Evolutionary conservation across 2,329 filamentous ascomycete species (phyloP).

Genomic region (Didymosphaeria variabile): DNA sequence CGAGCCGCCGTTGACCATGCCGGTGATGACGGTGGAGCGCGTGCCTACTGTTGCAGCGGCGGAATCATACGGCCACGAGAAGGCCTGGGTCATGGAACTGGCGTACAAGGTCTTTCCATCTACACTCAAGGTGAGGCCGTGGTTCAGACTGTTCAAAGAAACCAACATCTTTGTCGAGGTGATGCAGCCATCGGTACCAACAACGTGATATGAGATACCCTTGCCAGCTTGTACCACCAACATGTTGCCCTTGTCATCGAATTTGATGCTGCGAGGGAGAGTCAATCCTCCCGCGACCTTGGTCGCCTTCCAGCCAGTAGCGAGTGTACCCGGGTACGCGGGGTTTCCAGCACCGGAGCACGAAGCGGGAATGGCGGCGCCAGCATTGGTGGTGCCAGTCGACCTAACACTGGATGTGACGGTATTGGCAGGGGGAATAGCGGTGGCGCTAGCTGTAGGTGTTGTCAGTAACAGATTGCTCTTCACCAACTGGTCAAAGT

Average conservation of each 20-base stretch:
- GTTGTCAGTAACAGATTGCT: constrained; percentile 39
- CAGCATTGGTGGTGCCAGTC: constrained; percentile 25
- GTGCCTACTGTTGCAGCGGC: constrained; percentile 56
- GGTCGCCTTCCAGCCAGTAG: constrained; percentile 45
- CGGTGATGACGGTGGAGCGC: constrained; percentile 66
- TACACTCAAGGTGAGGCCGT: constrained; percentile 58
- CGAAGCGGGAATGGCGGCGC: constrained; percentile 39
- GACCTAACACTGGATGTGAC: constrained; percentile 33
- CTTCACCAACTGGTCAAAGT: constrained; percentile 42
- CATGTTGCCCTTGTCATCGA: constrained; percentile 45
- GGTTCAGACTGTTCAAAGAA: constrained; percentile 54
- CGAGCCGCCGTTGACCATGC: constrained; percentile 62
- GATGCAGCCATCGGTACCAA: constrained; percentile 40
- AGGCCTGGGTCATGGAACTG: constrained; percentile 66
- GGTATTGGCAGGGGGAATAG: constrained; percentile 26
- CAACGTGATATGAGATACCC: constrained; percentile 42
- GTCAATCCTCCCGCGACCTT: constrained; percentile 43
- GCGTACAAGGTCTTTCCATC: constrained; percentile 61
- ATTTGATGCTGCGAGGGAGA: constrained; percentile 42
- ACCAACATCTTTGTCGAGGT: constrained; percentile 43
- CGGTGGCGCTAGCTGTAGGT: constrained; percentile 28
- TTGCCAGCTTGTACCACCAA: constrained; percentile 45
- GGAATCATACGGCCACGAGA: constrained; percentile 71
- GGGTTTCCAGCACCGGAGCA: constrained; percentile 41
- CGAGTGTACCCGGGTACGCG: constrained; percentile 33